These are phyloP conservation scores for Solanum gracilifrons DNA, from an alignment of 257 asterid genomes.

Conservation along the genomic window DNA sequence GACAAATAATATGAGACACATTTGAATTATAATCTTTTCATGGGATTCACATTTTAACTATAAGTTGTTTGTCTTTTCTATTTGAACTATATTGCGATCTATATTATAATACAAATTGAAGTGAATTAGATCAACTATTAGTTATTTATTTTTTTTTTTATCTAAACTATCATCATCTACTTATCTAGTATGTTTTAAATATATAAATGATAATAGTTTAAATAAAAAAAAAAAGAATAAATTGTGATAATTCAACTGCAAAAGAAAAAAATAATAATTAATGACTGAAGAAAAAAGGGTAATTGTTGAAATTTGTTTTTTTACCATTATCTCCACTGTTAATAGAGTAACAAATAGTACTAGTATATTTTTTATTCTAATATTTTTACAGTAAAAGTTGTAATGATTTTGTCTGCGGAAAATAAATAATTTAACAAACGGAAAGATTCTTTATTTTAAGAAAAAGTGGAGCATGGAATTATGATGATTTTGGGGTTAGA, in stretches of 20 bases:
- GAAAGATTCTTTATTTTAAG: constrained; percentile 1
- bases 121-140: not conserved
- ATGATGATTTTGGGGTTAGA: constrained; percentile 13
- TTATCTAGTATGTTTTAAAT: too few species aligned
- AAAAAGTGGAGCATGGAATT: not conserved
- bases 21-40: too few species aligned
- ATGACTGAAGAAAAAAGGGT: not conserved
- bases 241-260: not conserved
- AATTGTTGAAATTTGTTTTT: not conserved
- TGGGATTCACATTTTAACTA: too few species aligned
- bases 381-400: constrained; percentile 16
- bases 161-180: not conserved
- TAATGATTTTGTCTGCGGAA: constrained; percentile 33
- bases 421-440: not conserved
- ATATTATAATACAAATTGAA: not conserved
- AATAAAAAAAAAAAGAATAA: too few species aligned
- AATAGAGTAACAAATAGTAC: not conserved
- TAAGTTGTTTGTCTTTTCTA: too few species aligned
- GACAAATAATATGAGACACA: not conserved
- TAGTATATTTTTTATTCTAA: not conserved
- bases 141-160: too few species aligned
- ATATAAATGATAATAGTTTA: too few species aligned
- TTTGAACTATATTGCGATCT: too few species aligned
- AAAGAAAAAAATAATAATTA: too few species aligned
- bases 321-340: not conserved